Conservation (phyloP, 768 basidiomycete species). For the Paxillus rubicundulus region DNA sequence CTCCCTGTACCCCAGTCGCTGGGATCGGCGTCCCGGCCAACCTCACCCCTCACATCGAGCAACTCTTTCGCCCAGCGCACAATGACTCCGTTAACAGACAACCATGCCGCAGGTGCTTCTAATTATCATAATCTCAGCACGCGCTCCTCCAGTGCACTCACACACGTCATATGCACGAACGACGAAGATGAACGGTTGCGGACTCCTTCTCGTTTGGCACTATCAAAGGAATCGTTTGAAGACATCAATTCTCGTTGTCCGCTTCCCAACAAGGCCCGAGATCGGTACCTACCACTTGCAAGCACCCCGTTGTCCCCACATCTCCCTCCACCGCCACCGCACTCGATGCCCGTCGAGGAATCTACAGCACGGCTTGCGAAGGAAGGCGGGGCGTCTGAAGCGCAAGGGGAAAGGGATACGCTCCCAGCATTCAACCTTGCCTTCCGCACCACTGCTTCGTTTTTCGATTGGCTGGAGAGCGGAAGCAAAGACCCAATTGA, state of each 20-base stretch:
- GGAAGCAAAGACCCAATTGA: conserved; percentile 35
- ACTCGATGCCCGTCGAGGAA: not conserved
- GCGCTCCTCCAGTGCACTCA: conserved; percentile 24
- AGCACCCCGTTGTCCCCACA: not conserved
- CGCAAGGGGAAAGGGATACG: conserved; percentile 8
- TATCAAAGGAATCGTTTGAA: not conserved
- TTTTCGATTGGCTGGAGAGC: conserved; percentile 75
- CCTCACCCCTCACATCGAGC: conserved; percentile 11
- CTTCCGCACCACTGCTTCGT: conserved; percentile 52
- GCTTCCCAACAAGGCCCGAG: too few relatives aligned
- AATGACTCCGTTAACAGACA: not conserved
- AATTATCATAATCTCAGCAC: conserved; percentile 1
- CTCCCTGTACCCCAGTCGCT: conserved; percentile 9
- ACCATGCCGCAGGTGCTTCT: not conserved
- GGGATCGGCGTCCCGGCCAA: not conserved
- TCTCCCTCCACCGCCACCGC: not conserved
- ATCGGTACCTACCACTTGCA: not conserved
- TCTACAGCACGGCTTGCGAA: not conserved
- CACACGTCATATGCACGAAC: conserved; percentile 15
- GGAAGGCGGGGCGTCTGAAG: not conserved
- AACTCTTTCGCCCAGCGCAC: not conserved
- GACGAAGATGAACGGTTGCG: conserved; percentile 4
- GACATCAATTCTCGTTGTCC: not conserved
- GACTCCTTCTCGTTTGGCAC: not conserved
- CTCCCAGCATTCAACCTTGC: conserved; percentile 68